Evolutionary conservation across 768 basidiomycete genomes (phyloP), one percentile per base, ranked within the genome.

Genomic region (Boletales sp.): DNA sequence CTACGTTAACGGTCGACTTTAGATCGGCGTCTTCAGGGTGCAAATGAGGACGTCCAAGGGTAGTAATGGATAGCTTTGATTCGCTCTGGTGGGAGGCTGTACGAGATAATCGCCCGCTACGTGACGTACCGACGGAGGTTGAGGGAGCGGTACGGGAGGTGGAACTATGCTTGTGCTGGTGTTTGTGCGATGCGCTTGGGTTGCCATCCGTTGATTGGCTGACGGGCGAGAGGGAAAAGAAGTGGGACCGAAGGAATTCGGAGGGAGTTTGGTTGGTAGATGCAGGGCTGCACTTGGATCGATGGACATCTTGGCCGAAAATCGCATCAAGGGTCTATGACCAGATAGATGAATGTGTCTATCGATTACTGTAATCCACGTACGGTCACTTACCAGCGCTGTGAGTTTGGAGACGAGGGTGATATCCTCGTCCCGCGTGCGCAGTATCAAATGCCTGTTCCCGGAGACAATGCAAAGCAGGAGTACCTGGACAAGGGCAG

Each of bases 361-460:
- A 39, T 27, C 24, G 24, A 27, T 27, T 27, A n/a, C n/a, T n/a
- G n/a, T n/a, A 27, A 27, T 27, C 6, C 24, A 38, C n/a, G n/a
- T n/a, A n/a, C 18, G 36, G 12, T 9, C 15, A 54, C 60, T 35
- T 66, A 88, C 87, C 68, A 82, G 72, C 43, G 74, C 68, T 12
- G 75, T 75, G 32, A 89, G 70, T 58, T 77, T 82, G 31, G 77
- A 74, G 24, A 86, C 80, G 8, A 82, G 61, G 21, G 72, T 60
- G 30, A 88, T 67, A 51, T 90, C 88, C 47, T 87, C 83, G 54
- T 84, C 82, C 11, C 72, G 73, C 2, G 85, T 79, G 39, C 83
- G 75, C 15, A 90, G 69, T 48, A 90, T 73, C 27, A 90, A 68
- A 62, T 87, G 74, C 54, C 77, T 82, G 56, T 83, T 72, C 1